Percentiles rank a stretch among this genome's conserved stretches.
phyloP scores from a whole-genome alignment of 495 filamentous ascomycete species.

The Tuber magnatum region DNA sequence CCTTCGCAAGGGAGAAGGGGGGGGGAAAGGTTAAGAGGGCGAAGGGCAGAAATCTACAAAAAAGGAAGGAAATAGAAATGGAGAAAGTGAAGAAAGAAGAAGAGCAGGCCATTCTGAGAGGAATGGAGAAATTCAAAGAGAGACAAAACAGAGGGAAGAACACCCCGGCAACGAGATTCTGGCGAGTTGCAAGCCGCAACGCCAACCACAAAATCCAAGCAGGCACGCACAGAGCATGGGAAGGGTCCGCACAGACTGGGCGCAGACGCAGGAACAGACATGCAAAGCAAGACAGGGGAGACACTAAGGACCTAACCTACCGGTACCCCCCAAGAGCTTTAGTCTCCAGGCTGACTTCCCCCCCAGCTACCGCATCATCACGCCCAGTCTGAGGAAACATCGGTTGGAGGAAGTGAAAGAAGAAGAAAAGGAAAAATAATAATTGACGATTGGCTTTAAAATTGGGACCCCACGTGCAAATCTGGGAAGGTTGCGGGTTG shows the following conservation, averaged over 20 bases:
- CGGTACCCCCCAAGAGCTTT: conserved; percentile 16
- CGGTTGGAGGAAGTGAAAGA: not conserved
- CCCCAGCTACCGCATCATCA: not conserved
- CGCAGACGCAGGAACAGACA: conserved; percentile 26
- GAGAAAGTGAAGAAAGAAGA: not conserved
- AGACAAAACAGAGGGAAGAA: conserved; percentile 24
- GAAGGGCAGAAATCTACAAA: not conserved
- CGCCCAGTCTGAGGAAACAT: not conserved
- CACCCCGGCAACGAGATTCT: conserved; percentile 20
- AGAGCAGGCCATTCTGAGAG: conserved; percentile 3
- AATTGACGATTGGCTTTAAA: conserved; percentile 13
- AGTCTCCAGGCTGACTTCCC: conserved; percentile 18
- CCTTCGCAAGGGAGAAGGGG: not conserved
- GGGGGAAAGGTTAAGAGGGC: not conserved
- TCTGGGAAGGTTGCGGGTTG: conserved; percentile 11
- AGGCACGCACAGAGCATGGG: conserved; percentile 27
- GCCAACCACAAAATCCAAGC: conserved; percentile 7
- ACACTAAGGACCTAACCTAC: conserved; percentile 19
- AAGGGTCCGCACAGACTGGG: conserved; percentile 29
- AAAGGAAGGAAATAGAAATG: not conserved
- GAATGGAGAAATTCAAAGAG: conserved; percentile 22
- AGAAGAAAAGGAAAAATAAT: not conserved
- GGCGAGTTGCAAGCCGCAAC: not conserved
- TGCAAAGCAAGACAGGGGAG: conserved; percentile 29
- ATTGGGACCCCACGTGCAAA: conserved; percentile 19